phyloP scores from a whole-genome alignment of 331 rosid genomes.

The Erythrophleum ivorense region DNA sequence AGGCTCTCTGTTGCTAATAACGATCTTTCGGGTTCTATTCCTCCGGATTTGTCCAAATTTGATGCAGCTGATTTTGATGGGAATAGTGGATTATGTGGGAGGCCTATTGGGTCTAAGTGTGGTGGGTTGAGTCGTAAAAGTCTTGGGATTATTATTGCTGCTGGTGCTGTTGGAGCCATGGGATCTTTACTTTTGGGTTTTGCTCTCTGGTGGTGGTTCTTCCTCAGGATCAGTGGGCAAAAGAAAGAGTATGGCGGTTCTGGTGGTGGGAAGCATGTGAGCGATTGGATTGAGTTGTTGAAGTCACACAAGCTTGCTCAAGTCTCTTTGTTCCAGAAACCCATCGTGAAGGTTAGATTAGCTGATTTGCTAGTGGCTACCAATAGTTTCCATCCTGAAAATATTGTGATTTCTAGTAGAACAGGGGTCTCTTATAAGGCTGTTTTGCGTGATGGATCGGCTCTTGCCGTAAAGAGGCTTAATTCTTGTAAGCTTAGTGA shows the following conservation, averaged over 20 bases:
- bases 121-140: constrained; percentile 54
- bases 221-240: constrained; percentile 38
- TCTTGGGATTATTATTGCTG: constrained; percentile 58
- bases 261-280: constrained; percentile 37
- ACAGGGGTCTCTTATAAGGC: constrained; percentile 66
- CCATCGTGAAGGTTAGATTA: constrained; percentile 57
- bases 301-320: constrained; percentile 57
- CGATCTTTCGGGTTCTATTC: constrained; percentile 52
- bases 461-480: constrained; percentile 56
- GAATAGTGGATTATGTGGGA: constrained; percentile 54
- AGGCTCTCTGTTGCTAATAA: constrained; percentile 53
- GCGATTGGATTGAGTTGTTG: constrained; percentile 53
- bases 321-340: constrained; percentile 65
- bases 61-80: constrained; percentile 46
- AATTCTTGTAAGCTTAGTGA: constrained; percentile 54
- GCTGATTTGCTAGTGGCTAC: constrained; percentile 58
- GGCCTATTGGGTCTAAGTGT: constrained; percentile 55
- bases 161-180: constrained; percentile 59
- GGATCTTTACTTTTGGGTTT: constrained; percentile 59
- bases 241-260: constrained; percentile 39
- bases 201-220: constrained; percentile 65
- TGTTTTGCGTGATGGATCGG: constrained; percentile 63
- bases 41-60: constrained; percentile 46
- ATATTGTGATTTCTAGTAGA: constrained; percentile 55
- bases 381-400: constrained; percentile 46